Percentiles rank a stretch among this genome's conserved stretches.
Conservation (phyloP, 148 eudicot genomes). For the Polygonum maritimum region DNA sequence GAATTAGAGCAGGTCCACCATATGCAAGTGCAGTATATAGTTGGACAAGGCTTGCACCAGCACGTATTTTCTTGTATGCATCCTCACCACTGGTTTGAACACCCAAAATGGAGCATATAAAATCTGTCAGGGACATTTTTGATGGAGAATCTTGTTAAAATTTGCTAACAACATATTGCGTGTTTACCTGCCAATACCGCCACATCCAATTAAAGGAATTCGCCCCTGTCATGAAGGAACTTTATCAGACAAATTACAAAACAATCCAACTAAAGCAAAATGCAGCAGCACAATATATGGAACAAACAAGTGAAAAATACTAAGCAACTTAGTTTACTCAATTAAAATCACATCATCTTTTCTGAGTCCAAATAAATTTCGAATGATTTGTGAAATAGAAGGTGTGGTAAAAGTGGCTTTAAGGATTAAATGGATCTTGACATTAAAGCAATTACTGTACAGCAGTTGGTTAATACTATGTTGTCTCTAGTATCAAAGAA, state of each 20-base stretch:
- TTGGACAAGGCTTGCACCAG: slow-evolving; percentile 91
- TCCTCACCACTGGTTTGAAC: slow-evolving; percentile 76
- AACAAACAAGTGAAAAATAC: not conserved
- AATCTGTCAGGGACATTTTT: not conserved
- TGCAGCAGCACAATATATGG: not conserved
- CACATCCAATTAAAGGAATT: slow-evolving; percentile 88
- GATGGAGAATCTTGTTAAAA: not conserved
- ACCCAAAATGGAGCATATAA: slow-evolving; percentile 8
- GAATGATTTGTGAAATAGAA: not conserved
- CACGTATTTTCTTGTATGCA: slow-evolving; percentile 88
- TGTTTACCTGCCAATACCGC: slow-evolving; percentile 86
- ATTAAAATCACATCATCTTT: not conserved
- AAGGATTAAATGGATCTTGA: not conserved
- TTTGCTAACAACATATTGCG: not conserved
- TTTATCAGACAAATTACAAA: slow-evolving; percentile 13
- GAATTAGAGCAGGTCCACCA: slow-evolving; percentile 96
- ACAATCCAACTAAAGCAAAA: not conserved
- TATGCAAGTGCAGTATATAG: slow-evolving; percentile 92
- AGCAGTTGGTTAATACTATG: not conserved
- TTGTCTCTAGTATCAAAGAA: not conserved
- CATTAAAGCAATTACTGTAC: not conserved
- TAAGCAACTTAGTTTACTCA: not conserved
- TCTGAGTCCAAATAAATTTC: not conserved
- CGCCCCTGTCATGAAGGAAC: slow-evolving; percentile 47
- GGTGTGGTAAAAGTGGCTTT: not conserved